phyloP scores from a whole-genome alignment of 139 green algal genomes.

The Asterochloris sp. region DNA sequence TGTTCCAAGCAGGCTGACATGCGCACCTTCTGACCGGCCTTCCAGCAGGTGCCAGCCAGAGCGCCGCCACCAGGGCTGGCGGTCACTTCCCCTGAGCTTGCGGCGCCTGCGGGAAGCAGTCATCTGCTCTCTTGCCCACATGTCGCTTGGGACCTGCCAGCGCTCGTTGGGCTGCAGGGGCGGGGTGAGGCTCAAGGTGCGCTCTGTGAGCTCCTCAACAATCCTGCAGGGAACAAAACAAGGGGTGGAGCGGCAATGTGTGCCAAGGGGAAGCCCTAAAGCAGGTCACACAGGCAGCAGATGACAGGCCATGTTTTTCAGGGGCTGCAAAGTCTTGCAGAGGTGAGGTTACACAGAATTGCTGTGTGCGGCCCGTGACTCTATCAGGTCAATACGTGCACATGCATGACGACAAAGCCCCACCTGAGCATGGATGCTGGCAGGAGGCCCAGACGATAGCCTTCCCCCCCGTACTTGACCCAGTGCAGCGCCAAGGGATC shows the following conservation, averaged over 20 bases:
- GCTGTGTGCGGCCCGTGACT: not conserved
- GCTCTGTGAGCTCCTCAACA: slow-evolving; percentile 11
- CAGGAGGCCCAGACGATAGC: slow-evolving; percentile 17
- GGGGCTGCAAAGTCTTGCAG: not conserved
- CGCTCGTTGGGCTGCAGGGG: slow-evolving; percentile 5
- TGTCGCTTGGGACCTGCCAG: not conserved
- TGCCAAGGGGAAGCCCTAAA: not conserved
- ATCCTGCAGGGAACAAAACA: slow-evolving; percentile 1
- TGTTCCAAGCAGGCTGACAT: too few relatives aligned
- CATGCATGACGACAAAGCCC: not conserved
- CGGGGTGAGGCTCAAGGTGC: slow-evolving; percentile 11
- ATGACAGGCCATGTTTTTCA: not conserved
- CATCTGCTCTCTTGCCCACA: not conserved
- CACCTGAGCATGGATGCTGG: slow-evolving; percentile 14
- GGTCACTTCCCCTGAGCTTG: too few relatives aligned
- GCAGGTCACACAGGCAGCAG: not conserved
- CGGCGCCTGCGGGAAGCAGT: too few relatives aligned
- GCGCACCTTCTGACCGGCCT: too few relatives aligned
- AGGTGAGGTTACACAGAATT: too few relatives aligned
- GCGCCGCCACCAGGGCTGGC: too few relatives aligned
- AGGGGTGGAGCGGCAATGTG: not conserved
- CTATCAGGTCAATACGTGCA: not conserved
- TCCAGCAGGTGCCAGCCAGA: too few relatives aligned
- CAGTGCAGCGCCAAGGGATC: slow-evolving; percentile 17
- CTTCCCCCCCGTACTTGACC: slow-evolving; percentile 19